Evolutionary conservation across 306 rosid species (phyloP).

Genomic region (Ceratonia siliqua): DNA sequence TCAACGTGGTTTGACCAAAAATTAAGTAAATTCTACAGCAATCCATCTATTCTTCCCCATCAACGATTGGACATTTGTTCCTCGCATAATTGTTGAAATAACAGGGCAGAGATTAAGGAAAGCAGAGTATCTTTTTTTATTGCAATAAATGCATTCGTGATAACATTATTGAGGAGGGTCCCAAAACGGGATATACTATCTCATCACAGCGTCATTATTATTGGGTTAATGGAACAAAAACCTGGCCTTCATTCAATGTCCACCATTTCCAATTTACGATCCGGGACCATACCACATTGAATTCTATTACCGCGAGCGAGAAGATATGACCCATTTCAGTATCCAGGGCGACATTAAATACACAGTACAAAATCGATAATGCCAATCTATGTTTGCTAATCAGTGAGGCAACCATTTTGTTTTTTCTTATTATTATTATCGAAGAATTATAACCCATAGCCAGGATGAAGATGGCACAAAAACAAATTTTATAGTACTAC

Average conservation of each 20-base stretch:
- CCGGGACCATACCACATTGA: conserved; percentile 29
- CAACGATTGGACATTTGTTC: conserved; percentile 4
- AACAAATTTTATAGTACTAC: not conserved
- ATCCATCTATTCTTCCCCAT: not conserved
- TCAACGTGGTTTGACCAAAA: not conserved
- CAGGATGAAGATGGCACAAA: conserved; percentile 7
- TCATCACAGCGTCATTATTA: conserved; percentile 33
- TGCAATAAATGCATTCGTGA: not conserved
- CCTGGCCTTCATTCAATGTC: conserved; percentile 29
- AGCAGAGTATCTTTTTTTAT: not conserved
- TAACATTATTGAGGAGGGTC: conserved; percentile 44
- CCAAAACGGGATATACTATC: conserved; percentile 30
- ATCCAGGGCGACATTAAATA: conserved; percentile 29
- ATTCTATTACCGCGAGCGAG: conserved; percentile 39
- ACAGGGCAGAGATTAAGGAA: not conserved
- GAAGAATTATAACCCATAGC: not conserved
- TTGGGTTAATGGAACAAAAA: not conserved
- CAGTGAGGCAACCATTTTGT: conserved; percentile 8
- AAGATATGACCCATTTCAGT: conserved; percentile 29
- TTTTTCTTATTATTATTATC: not conserved
- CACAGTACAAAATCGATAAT: conserved; percentile 25
- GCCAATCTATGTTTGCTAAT: conserved; percentile 5
- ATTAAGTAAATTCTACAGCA: not conserved
- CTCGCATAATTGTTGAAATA: not conserved
- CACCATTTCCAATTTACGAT: conserved; percentile 24